phyloP scores from a whole-genome alignment of 305 asterid species.

The Petunia hybrid region DNA sequence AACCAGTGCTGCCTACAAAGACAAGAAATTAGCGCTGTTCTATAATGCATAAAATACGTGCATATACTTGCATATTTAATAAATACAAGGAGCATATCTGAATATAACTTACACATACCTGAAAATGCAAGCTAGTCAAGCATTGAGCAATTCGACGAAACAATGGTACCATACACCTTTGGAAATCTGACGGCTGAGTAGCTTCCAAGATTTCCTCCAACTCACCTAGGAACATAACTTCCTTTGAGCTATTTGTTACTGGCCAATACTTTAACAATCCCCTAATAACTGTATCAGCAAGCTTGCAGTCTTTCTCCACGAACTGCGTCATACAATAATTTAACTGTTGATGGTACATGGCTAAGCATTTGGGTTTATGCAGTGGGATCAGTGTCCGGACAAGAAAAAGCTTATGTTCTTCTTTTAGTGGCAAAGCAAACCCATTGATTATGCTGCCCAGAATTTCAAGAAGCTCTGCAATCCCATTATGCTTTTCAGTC shows the following conservation, averaged over 20 bases:
- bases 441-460: slow-evolving; percentile 87
- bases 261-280: slow-evolving; percentile 88
- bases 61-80: not conserved
- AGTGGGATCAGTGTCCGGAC: slow-evolving; percentile 75
- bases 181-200: slow-evolving; percentile 76
- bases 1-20: not conserved
- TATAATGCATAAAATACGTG: not conserved
- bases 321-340: slow-evolving; percentile 77
- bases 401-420: slow-evolving; percentile 82
- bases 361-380: slow-evolving; percentile 82
- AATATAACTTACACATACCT: slow-evolving; percentile 52
- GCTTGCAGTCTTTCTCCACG: slow-evolving; percentile 86
- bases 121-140: slow-evolving; percentile 80
- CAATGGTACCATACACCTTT: slow-evolving; percentile 81
- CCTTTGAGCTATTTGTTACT: slow-evolving; percentile 79
- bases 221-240: slow-evolving; percentile 84
- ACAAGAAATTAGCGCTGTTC: not conserved
- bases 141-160: slow-evolving; percentile 73
- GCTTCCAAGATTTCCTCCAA: slow-evolving; percentile 86
- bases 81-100: slow-evolving; percentile 6
- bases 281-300: slow-evolving; percentile 75
- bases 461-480: slow-evolving; percentile 80
- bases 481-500: slow-evolving; percentile 80
- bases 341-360: slow-evolving; percentile 86
- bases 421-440: slow-evolving; percentile 83